These are phyloP conservation scores for Halocafeteria seosinensis DNA, from an alignment of 108 stramenopile genomes.

Conservation along the genomic window DNA sequence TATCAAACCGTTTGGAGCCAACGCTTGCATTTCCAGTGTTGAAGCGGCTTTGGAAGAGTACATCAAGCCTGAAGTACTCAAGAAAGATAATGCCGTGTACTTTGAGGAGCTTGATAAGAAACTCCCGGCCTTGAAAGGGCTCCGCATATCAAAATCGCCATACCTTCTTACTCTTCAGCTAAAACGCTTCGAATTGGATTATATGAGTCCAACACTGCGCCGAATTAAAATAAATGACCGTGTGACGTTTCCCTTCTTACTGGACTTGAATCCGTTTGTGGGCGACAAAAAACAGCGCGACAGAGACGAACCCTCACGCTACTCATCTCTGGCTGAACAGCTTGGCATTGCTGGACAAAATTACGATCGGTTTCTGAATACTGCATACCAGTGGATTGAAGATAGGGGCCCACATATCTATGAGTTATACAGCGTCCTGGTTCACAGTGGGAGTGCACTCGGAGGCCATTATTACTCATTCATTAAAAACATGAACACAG, in stretches of 20 bases:
- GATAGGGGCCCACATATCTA: slow-evolving; percentile 5
- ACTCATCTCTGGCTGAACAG: too few species aligned
- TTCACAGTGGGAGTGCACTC: slow-evolving; percentile 23
- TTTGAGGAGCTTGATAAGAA: neutral
- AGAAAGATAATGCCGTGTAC: slow-evolving; percentile 27
- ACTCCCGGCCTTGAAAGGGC: slow-evolving; percentile 6
- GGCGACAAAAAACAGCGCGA: neutral
- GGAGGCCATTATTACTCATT: slow-evolving; percentile 38
- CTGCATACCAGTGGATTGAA: neutral
- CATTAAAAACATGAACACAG: slow-evolving; percentile 7
- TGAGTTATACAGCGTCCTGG: slow-evolving; percentile 30
- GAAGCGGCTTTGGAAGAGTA: slow-evolving; percentile 23
- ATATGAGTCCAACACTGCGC: neutral
- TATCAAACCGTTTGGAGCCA: neutral
- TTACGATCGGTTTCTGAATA: neutral
- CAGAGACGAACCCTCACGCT: too few species aligned
- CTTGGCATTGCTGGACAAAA: neutral
- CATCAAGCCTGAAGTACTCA: slow-evolving; percentile 22
- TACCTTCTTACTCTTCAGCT: slow-evolving; percentile 16
- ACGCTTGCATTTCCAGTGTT: neutral
- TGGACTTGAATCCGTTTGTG: neutral
- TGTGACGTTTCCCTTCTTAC: slow-evolving; percentile 5
- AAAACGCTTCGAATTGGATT: slow-evolving; percentile 22
- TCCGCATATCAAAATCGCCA: slow-evolving; percentile 1
- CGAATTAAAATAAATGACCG: slow-evolving; percentile 8